Base-by-base conservation (phyloP, 1,284 basidiomycete species). In the Tilletiopsis washingtonensis region DNA sequence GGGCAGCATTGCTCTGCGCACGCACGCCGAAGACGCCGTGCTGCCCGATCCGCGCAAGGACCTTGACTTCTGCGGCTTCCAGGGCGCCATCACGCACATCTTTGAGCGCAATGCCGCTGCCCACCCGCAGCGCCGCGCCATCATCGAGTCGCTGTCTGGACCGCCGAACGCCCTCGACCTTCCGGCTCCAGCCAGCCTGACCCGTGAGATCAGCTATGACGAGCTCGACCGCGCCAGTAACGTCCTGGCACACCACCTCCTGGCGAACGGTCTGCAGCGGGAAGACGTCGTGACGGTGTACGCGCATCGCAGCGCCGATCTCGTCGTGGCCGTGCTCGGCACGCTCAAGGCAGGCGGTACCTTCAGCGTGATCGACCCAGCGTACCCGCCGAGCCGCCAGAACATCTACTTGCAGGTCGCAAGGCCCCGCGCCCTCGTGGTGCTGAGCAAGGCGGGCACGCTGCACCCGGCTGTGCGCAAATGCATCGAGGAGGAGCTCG, bases 261-360 rank as follows among this genome's bases (percentile, higher is more conserved):
- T 97, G 46, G 81, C 84, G 64, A 82, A 81, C 15, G 93, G 93
- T 12, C 77, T 98, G 12, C 80, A 93, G 75, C 79, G 90, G 24
- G 93, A 93, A 62, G 94, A 99, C 64, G 91, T 98, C 19, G 91
- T 98, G 49, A 97, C 94, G 82, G 87, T 98, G n/a, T 99, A 98
- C 71, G 94, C 94, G 0, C 84, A 96, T 66, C 83, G 94, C 41
- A 90, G 88, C 60, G 91, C 96, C 38, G 93, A 99, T 74, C 83
- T 99, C 44, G 89, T 96, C 5, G 87, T 98, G 4, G 93, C 93
- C 17, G 91, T 98, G 4, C 86, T 99, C 83, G 94, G 88, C 44
- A 85, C 94, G 29, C 81, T 98, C 64, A 98, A 98, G 77, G 90
- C 88, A 2, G 94, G 94, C 23, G 93, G 88, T 5, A 91, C 90